Evolutionary conservation across 495 filamentous ascomycete genomes (phyloP), one percentile per base, ranked within the genome.

Genomic region (Neurospora terricola): DNA sequence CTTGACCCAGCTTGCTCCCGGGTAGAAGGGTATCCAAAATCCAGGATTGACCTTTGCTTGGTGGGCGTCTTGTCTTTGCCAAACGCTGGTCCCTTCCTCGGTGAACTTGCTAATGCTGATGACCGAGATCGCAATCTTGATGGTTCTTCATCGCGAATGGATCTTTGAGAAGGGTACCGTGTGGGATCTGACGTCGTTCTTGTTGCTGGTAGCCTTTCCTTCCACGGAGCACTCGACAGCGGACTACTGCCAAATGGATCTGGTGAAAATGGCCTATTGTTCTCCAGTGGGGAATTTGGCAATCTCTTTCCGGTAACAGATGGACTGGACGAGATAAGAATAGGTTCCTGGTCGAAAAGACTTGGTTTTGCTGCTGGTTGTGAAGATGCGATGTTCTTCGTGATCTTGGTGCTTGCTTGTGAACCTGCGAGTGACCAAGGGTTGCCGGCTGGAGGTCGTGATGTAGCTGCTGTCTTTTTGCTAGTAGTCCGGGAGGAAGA

Each of bases 341-440:
- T 84, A 18, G 84, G 75, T 48, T 83, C 77, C 40, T 71, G 16
- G 30, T 40, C 27, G 39, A 43, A 62, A 48, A 73, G n/a, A 38
- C 72, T 76, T 21, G 21, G 0, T 9, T 62, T 62, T 27, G 12
- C 23, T 11, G 48, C 40, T 71, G 75, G 54, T 54, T 76, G 70
- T 59, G 73, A 42, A 70, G 70, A 30, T 40, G 71, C 2, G 69
- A 70, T 74, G 27, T 71, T 43, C 62, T 76, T 79, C 74, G 76
- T 78, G 71, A 74, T 71, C 72, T 76, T 83, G 59, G 79, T 75
- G 75, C 74, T 82, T 73, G 27, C 72, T 72, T 81, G 81, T 80
- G 81, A 84, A 79, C 80, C 75, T 23, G 84, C 79, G 40, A 84
- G 76, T 21, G 81, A 83, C 85, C 85, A 86, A 11, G 84, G 82